phyloP scores from a whole-genome alignment of 345 rosid genomes.

The Rhizophora mangle region DNA sequence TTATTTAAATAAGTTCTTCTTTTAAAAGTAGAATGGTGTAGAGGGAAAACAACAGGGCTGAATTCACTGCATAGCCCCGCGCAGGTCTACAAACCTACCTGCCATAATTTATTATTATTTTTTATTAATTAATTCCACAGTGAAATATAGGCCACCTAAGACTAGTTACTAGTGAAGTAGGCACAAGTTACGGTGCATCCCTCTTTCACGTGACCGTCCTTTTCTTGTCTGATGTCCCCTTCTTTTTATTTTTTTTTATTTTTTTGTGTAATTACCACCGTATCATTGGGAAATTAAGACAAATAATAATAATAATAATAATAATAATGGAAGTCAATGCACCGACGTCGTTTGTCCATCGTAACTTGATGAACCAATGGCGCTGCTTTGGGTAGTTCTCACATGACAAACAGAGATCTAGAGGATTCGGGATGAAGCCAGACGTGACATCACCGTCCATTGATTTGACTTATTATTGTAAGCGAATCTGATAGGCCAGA shows the following conservation, averaged over 20 bases:
- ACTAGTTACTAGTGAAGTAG: not conserved
- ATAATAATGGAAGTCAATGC: not conserved
- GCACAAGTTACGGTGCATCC: slow-evolving; percentile 35
- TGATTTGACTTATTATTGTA: not conserved
- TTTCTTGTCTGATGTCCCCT: not conserved
- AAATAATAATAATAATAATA: too few relatives aligned
- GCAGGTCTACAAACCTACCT: not conserved
- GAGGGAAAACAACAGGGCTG: too few relatives aligned
- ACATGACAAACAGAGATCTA: not conserved
- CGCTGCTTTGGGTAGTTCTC: too few relatives aligned
- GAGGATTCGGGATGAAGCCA: not conserved
- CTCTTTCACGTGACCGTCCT: slow-evolving; percentile 22
- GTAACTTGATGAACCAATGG: not conserved
- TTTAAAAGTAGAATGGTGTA: too few relatives aligned
- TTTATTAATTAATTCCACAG: not conserved
- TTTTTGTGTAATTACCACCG: not conserved
- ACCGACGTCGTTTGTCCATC: slow-evolving; percentile 2
- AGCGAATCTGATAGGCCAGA: not conserved
- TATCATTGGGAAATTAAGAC: not conserved
- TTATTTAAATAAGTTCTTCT: too few relatives aligned
- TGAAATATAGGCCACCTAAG: slow-evolving; percentile 17
- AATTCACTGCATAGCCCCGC: too few relatives aligned
- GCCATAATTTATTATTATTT: not conserved
- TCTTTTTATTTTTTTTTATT: not conserved
- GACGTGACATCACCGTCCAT: slow-evolving; percentile 6